Evolutionary conservation across 306 rosid species (phyloP).

Genomic region (Cicer chorassanicum): DNA sequence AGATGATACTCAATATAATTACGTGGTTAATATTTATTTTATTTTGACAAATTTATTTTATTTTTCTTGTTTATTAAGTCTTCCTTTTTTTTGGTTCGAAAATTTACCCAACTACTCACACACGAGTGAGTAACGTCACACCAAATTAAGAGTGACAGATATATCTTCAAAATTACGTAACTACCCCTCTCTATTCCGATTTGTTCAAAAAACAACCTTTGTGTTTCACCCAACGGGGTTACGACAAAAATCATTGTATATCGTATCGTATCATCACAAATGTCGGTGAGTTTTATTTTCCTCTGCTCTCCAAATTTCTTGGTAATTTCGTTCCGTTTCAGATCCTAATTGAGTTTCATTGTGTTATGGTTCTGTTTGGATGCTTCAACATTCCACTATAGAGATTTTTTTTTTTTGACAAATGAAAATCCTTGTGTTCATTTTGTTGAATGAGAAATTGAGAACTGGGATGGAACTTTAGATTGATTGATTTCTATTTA

Average conservation of each 20-base stretch:
- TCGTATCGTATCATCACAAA: conserved; percentile 32
- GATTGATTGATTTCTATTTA: conserved; percentile 8
- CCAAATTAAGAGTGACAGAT: not conserved
- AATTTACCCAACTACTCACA: not conserved
- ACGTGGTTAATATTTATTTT: no score
- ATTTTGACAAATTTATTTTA: no score
- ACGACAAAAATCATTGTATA: conserved; percentile 20
- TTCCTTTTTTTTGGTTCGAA: not conserved
- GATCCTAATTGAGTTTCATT: conserved; percentile 31
- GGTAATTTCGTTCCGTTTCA: conserved; percentile 19
- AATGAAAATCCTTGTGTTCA: not conserved
- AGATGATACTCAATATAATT: no score
- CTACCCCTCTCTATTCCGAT: not conserved
- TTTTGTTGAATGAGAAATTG: conserved; percentile 20
- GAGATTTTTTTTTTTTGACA: not conserved
- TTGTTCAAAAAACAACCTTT: not conserved
- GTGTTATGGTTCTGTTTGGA: conserved; percentile 18
- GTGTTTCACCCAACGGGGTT: not conserved
- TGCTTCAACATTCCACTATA: conserved; percentile 20
- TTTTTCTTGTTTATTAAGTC: no score
- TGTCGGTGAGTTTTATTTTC: conserved; percentile 50
- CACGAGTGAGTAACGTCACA: not conserved
- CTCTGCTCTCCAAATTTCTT: conserved; percentile 19
- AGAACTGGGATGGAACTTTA: conserved; percentile 9
- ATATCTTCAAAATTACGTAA: not conserved